A percentile compares a stretch with the other conserved stretches of the same genome.
phyloP scores from a whole-genome alignment of 352 stramenopile genomes.

The Pythium phragmiticola region DNA sequence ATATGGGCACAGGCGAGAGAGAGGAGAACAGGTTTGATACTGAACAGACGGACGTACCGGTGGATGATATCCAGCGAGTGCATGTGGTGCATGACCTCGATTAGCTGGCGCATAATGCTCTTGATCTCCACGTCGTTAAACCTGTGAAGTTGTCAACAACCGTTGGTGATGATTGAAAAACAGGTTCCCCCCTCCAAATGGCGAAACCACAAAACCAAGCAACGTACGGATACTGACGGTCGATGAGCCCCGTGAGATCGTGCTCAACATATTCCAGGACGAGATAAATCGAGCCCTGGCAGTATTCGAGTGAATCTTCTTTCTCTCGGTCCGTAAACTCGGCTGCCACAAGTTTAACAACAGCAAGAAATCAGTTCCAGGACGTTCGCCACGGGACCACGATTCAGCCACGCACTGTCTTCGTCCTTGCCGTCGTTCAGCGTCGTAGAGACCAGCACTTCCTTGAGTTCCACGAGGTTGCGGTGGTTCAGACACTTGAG shows the following conservation, averaged over 20 bases:
- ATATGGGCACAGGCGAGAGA: not conserved
- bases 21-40: not conserved
- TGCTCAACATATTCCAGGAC: constrained; percentile 89
- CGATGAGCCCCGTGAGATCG: constrained; percentile 86
- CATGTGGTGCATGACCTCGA: constrained; percentile 88
- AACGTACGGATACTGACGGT: constrained; percentile 78
- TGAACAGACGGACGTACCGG: constrained; percentile 33
- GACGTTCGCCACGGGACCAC: not conserved
- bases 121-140: constrained; percentile 88
- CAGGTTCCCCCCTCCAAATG: too few species aligned
- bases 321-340: constrained; percentile 87
- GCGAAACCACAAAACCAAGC: too few species aligned
- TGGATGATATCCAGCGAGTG: constrained; percentile 88
- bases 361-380: not conserved
- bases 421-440: constrained; percentile 69
- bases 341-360: constrained; percentile 26
- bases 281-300: constrained; percentile 85
- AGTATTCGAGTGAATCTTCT: constrained; percentile 83
- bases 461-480: constrained; percentile 95
- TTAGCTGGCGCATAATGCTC: constrained; percentile 82
- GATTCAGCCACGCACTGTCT: constrained; percentile 29
- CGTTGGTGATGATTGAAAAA: too few species aligned
- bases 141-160: constrained; percentile 23
- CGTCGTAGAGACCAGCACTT: constrained; percentile 92
- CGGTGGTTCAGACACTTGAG: constrained; percentile 95